Conservation (phyloP, 129 eudicot species). For the Smallanthus sonchifolius region DNA sequence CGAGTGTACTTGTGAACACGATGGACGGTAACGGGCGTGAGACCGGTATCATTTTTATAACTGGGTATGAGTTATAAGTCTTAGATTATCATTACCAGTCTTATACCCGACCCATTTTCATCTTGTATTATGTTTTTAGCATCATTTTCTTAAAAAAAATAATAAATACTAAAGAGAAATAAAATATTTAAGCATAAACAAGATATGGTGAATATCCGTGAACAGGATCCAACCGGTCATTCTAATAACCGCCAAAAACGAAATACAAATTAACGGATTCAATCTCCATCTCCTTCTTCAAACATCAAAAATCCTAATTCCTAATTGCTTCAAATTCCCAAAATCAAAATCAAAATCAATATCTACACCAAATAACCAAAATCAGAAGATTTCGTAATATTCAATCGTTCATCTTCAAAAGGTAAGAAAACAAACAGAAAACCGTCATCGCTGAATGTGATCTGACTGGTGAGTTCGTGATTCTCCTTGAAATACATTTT, state of each 20-base stretch:
- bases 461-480: background rate
- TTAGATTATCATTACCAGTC: no score
- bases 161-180: no score
- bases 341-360: background rate
- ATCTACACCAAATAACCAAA: no score
- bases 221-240: background rate
- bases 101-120: no score
- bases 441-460: background rate
- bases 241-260: slow-evolving; percentile 22
- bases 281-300: background rate
- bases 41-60: no score
- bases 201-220: no score
- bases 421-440: background rate
- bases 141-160: no score
- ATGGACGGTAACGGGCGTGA: no score
- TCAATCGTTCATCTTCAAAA: background rate
- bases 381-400: background rate
- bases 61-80: no score
- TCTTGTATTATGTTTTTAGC: no score
- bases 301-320: background rate
- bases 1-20: no score
- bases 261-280: background rate
- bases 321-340: background rate
- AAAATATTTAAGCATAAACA: no score
- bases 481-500: background rate